Percentiles rank a stretch among this genome's conserved stretches.
Evolutionary conservation across 192 early-diverging fungal species (phyloP).

Genomic region (Podila epigama): DNA sequence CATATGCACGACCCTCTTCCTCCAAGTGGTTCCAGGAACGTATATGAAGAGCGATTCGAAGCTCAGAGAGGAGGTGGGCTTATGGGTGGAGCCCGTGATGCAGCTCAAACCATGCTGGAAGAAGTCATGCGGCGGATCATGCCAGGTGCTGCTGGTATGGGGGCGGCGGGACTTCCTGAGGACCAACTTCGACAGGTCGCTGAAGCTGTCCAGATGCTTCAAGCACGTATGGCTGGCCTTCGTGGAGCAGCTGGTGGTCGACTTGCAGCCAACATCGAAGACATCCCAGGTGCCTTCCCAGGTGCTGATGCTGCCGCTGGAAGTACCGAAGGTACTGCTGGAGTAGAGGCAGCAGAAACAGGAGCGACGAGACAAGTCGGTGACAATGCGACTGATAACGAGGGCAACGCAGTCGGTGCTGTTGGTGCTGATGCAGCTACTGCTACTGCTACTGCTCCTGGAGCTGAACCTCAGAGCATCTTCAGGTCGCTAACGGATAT

Average conservation of each 20-base stretch:
- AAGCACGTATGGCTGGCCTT: background rate
- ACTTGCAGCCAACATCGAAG: slow-evolving; percentile 17
- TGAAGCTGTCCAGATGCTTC: slow-evolving; percentile 31
- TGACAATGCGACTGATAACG: background rate
- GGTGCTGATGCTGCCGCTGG: slow-evolving; percentile 1
- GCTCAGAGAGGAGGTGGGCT: slow-evolving; percentile 24
- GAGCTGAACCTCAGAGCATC: slow-evolving; percentile 4
- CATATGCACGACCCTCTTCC: slow-evolving; percentile 75
- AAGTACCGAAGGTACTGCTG: background rate
- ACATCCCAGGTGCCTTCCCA: slow-evolving; percentile 44
- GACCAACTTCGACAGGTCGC: slow-evolving; percentile 34
- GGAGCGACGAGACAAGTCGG: background rate
- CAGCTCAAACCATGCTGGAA: slow-evolving; percentile 30
- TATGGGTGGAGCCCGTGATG: slow-evolving; percentile 27
- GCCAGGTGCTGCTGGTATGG: slow-evolving; percentile 12
- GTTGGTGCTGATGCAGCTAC: background rate
- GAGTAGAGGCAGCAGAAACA: background rate
- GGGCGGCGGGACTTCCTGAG: slow-evolving; percentile 9
- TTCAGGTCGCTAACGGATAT: slow-evolving; percentile 24
- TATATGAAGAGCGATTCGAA: slow-evolving; percentile 43
- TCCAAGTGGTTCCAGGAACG: slow-evolving; percentile 55
- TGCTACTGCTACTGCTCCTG: background rate
- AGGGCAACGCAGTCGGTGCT: background rate
- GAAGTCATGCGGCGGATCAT: slow-evolving; percentile 31
- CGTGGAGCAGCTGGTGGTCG: background rate